Base-by-base conservation (phyloP, 2,329 filamentous ascomycete species). In the Ascochyta clinopodiicola region DNA sequence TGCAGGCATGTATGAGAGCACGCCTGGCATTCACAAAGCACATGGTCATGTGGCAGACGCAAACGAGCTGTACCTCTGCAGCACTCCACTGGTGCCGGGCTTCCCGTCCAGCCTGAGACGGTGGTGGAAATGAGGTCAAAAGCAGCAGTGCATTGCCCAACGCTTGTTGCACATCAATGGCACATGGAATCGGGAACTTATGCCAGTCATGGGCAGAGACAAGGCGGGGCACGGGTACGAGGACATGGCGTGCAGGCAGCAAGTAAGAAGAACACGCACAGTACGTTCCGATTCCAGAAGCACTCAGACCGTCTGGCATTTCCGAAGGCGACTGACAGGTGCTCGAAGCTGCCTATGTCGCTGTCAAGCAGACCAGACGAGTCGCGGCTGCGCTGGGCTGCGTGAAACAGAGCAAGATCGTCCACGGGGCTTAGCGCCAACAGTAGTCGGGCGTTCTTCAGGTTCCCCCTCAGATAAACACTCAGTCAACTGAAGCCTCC, bases 341-440 rank as follows among this genome's bases (percentile, higher is more conserved):
- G 57, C 46, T 31, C 29, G 29, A 13, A 36, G 45, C 34, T 31
- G 39, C 44, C 50, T 17, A 17, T 17, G 17, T 17, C 17, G 17
- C 17, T 61, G 62, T 61, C 54, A 54, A 61, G 50, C 29, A 37
- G 38, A 48, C 42, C 56, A 5, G 29, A 31, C 3, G 29, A 52
- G 62, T 61, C 56, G 62, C 59, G 57, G 57, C 56, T 60, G 63
- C 58, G 63, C 61, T 63, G 59, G 63, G 63, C 65, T 61, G 63
- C 54, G 64, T 66, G 66, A 64, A 68, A 66, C 61, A 22, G 42
- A 46, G 49, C 57, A 63, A 63, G 60, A 61, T 58, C 64, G 64
- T 66, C 61, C 6, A 44, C 47, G 44, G 31, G 44, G 44, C 13
- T 29, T 44, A 53, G 43, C 44, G 51, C 51, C 31, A 15, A 36